Evolutionary conservation across 1,139 yeast species (phyloP), one percentile per base, ranked within the genome.

Genomic region (Yamadazyma blattariae): DNA sequence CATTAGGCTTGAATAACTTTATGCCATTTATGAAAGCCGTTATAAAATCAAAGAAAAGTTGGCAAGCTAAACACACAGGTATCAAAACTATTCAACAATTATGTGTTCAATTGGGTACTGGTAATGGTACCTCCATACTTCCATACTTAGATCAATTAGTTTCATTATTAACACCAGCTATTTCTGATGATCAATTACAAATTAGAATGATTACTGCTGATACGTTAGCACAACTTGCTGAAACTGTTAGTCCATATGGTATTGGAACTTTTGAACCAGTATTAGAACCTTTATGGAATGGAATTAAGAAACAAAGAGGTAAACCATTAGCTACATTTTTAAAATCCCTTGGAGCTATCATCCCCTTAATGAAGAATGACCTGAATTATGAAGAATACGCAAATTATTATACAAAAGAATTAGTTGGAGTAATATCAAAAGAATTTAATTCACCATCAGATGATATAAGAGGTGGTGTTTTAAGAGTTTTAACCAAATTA

Each of bases 1-100:
- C 96, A 0, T 58, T 89, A 21, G 97, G 97, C 0, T 64, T 89
- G 7, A 79, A 77, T 2, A 64, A 76, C 3, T 58, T 88, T 34
- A 51, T 92, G 12, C 97, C 97, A 0, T 89, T 92, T 53, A 57
- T 92, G 24, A 77, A 72, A 41, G 96, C 97, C 0, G 94, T 88
- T 2, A 81, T 94, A 37, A 73, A 72, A 36, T 84, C 96, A 0
- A 82, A 79, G 50, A 85, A 82, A 52, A 78, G 81, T 37, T 84
- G 95, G 94, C 78, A 78, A 47, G 90, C 95, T 1, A 77, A 95
- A 32, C 95, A 87, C 46, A 87, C 96, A 0, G 97, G 97, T 41
- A 74, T 82, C 13, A 83, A 79, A 48, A 77, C 81, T 13, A 71
- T 89, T 14, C 95, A 86, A 51, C 95, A 87, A 49, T 70, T 88